Conservation (phyloP, 2,329 filamentous ascomycete species). For the Paecilomyces niveus region DNA sequence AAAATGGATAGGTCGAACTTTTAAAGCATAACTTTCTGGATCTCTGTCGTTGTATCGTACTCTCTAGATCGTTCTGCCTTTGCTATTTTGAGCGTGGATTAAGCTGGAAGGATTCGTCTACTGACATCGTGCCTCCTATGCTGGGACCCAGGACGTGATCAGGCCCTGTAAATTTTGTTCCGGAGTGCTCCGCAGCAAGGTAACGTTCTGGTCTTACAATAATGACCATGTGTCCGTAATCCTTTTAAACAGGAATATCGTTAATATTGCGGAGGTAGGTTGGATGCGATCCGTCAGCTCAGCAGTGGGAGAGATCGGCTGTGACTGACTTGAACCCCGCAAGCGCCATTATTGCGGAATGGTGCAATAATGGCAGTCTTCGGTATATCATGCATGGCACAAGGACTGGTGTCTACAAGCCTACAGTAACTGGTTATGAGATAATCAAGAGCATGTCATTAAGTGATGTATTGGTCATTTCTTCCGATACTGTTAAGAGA, state of each 20-base stretch:
- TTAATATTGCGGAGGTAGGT: too few relatives aligned
- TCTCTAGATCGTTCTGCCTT: background rate
- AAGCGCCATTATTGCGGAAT: too few relatives aligned
- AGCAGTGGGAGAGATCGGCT: too few relatives aligned
- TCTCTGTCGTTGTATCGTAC: background rate
- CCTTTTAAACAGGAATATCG: too few relatives aligned
- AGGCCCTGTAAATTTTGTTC: too few relatives aligned
- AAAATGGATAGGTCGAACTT: background rate
- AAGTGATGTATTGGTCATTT: background rate
- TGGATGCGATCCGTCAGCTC: too few relatives aligned
- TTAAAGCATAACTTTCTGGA: background rate
- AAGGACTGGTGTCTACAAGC: background rate
- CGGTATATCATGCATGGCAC: background rate
- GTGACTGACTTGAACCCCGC: too few relatives aligned
- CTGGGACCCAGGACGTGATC: too few relatives aligned
- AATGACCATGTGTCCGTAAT: too few relatives aligned
- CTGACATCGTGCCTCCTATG: too few relatives aligned
- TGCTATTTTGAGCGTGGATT: background rate
- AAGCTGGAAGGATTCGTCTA: background rate
- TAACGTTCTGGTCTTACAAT: too few relatives aligned
- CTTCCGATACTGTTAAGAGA: conserved; percentile 2
- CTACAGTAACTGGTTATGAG: background rate
- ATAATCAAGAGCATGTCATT: background rate
- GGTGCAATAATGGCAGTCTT: background rate
- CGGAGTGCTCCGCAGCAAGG: too few relatives aligned